A percentile compares a stretch with the other conserved stretches of the same genome.
These are phyloP conservation scores for Paraphoma chrysanthemicola DNA, from an alignment of 2,329 filamentous ascomycete genomes.

Conservation along the genomic window DNA sequence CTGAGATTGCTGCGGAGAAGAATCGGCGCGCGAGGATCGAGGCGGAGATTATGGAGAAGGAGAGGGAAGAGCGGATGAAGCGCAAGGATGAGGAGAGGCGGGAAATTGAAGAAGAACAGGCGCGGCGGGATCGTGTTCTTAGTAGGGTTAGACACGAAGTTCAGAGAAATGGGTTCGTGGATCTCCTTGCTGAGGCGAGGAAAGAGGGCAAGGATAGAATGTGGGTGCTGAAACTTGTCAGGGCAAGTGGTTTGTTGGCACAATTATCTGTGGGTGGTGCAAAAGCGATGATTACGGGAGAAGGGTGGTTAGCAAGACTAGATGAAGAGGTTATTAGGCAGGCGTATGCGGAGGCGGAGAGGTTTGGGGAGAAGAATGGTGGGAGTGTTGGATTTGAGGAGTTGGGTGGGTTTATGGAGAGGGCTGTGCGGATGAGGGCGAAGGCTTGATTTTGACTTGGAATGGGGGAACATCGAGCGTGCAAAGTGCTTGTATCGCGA, in stretches of 20 bases:
- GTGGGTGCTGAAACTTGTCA: slow-evolving; percentile 54
- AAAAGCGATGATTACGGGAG: slow-evolving; percentile 52
- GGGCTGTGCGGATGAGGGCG: slow-evolving; percentile 35
- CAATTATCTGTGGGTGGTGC: slow-evolving; percentile 30
- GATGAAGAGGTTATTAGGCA: slow-evolving; percentile 47
- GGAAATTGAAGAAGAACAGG: slow-evolving; percentile 46
- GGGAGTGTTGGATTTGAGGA: slow-evolving; percentile 46
- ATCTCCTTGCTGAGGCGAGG: slow-evolving; percentile 51
- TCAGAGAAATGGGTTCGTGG: slow-evolving; percentile 28
- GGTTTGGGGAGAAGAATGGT: slow-evolving; percentile 28
- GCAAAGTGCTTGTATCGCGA: not conserved
- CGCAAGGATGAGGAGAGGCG: slow-evolving; percentile 46
- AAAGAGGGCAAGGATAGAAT: slow-evolving; percentile 50
- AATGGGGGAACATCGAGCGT: not conserved
- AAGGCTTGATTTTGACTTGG: slow-evolving; percentile 9
- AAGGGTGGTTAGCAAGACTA: slow-evolving; percentile 53
- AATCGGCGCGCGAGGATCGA: slow-evolving; percentile 52
- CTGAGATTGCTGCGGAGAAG: slow-evolving; percentile 49
- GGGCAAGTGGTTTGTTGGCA: slow-evolving; percentile 48
- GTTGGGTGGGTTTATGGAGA: slow-evolving; percentile 49
- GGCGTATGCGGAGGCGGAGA: slow-evolving; percentile 47
- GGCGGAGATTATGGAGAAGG: slow-evolving; percentile 50
- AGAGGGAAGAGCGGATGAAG: slow-evolving; percentile 49
- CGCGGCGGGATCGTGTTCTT: slow-evolving; percentile 39
- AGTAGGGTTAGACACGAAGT: slow-evolving; percentile 34